Percentiles rank a stretch among this genome's conserved stretches.
phyloP scores from a whole-genome alignment of 176 grass and related monocot species.

The Bothriochloa decipiens region DNA sequence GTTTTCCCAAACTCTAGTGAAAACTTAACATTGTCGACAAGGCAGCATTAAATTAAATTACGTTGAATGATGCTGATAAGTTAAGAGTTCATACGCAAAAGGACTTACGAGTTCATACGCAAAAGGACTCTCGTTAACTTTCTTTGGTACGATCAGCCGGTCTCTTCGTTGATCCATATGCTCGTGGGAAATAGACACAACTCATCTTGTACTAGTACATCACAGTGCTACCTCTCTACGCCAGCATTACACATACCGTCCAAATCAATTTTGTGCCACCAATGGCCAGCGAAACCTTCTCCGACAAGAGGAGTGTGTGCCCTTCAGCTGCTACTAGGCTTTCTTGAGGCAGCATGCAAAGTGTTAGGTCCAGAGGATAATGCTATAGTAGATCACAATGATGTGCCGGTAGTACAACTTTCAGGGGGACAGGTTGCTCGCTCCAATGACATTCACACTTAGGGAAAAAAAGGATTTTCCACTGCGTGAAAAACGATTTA shows the following conservation, averaged over 20 bases:
- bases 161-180: neutral
- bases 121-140: slow-evolving; percentile 30
- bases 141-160: neutral
- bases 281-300: slow-evolving; percentile 9
- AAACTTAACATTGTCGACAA: too few relatives aligned
- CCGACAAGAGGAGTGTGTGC: neutral
- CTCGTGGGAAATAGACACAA: neutral
- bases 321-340: neutral
- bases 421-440: neutral
- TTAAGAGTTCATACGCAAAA: too few relatives aligned
- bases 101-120: slow-evolving; percentile 26
- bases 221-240: neutral
- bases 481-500: too few relatives aligned
- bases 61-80: neutral
- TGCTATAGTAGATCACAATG: neutral
- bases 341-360: slow-evolving; percentile 21
- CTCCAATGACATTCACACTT: too few relatives aligned
- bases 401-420: neutral
- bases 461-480: too few relatives aligned
- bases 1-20: too few relatives aligned
- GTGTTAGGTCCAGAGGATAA: slow-evolving; percentile 17
- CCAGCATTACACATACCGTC: neutral
- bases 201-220: neutral
- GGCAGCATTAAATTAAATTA: too few relatives aligned
- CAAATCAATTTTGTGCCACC: neutral